Evolutionary conservation across 352 stramenopile genomes (phyloP), one percentile per base, ranked within the genome.

Genomic region (Elongisporangium senticosum): DNA sequence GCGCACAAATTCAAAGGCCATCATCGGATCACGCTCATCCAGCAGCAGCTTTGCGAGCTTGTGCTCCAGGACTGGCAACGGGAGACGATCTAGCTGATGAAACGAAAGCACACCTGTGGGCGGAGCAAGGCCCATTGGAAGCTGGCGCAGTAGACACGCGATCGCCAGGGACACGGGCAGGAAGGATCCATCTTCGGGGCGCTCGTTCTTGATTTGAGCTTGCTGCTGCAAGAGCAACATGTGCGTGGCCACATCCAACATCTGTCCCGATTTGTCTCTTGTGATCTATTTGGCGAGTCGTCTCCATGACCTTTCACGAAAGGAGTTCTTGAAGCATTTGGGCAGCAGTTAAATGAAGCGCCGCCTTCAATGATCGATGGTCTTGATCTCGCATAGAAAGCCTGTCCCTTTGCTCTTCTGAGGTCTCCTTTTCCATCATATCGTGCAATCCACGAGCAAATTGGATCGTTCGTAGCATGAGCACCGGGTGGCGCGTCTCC

Each of bases 201-300:
- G 54, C 56, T 81, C 71, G 14, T 68, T 51, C 58, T 79, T 80
- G 57, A 74, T 65, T 39, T 68, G 68, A 28, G 69, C 78, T 24
- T 85, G 75, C 56, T 79, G 67, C 51, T 77, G 67, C 61, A 88
- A 59, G 48, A 77, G 59, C 50, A 74, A 58, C 72, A 86, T 85
- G 59, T 88, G 74, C 23, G 55, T 58, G 0, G 61, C 51, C 7
- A 72, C 64, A 37, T 83, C 72, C 5, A 81, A 54, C 75, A 86
- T 86, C n/a, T n/a, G n/a, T n/a, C n/a, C n/a, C n/a, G n/a, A n/a
- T n/a, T n/a, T n/a, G n/a, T n/a, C n/a, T 26, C 23, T 10, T 17
- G 33, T 43, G 33, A 17, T 43, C 33, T 14, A 43, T 43, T 43
- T 43, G 11, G 11, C 33, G 33, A 43, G 1, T 43, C 8, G 33